Evolutionary conservation across 345 rosid genomes (phyloP).

Genomic region (Nasturtium officinale): DNA sequence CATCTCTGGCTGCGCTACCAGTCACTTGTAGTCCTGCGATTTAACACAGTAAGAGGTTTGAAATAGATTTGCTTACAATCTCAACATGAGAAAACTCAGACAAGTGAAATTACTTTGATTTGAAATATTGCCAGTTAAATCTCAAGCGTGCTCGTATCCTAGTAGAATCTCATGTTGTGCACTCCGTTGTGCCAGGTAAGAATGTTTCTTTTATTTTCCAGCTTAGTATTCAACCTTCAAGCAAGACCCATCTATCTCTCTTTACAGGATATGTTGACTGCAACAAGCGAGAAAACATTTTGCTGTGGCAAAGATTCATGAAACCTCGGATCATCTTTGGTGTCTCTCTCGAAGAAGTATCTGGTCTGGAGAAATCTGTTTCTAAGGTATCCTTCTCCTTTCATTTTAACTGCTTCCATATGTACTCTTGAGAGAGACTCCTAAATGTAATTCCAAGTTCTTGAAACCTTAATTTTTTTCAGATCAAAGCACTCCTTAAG

Average conservation of each 20-base stretch:
- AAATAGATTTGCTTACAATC: constrained; percentile 13
- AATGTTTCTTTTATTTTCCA: constrained; percentile 9
- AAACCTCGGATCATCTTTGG: constrained; percentile 80
- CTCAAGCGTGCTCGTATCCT: constrained; percentile 91
- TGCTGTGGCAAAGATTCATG: constrained; percentile 74
- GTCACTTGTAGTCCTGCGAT: constrained; percentile 71
- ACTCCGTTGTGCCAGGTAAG: constrained; percentile 65
- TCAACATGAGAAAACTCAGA: neutral
- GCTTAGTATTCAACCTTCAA: neutral
- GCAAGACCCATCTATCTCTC: constrained; percentile 12
- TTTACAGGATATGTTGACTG: constrained; percentile 73
- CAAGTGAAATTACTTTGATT: neutral
- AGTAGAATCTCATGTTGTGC: constrained; percentile 67
- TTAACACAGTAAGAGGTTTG: constrained; percentile 61
- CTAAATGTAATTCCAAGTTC: constrained; percentile 6
- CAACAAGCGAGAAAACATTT: constrained; percentile 75
- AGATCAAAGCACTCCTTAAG: constrained; percentile 63
- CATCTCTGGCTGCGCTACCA: constrained; percentile 93
- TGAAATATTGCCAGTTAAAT: constrained; percentile 62
- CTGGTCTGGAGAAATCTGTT: constrained; percentile 56
- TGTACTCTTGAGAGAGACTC: neutral
- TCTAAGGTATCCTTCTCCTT: constrained; percentile 50
- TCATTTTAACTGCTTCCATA: neutral
- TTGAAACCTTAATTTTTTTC: constrained; percentile 24
- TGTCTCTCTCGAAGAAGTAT: constrained; percentile 69